Conservation (phyloP, 78 protist species). For the Dictyostelium purpureum region DNA sequence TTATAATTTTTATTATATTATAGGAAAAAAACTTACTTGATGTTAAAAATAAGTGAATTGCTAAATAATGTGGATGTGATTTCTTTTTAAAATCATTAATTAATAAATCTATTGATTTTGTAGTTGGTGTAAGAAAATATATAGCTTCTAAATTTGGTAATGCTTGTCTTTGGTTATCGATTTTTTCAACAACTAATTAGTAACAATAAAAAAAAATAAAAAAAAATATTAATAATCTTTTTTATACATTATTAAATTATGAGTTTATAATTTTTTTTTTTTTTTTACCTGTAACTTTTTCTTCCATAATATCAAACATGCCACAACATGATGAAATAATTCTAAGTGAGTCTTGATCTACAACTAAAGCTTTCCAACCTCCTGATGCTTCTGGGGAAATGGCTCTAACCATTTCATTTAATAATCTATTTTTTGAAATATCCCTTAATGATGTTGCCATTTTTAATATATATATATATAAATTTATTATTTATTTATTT, state of each 20-base stretch:
- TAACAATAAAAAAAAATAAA: not conserved
- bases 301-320: constrained; percentile 89
- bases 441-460: constrained; percentile 58
- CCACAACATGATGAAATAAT: constrained; percentile 82
- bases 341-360: constrained; percentile 64
- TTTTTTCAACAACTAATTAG: constrained; percentile 82
- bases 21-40: constrained; percentile 13
- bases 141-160: constrained; percentile 75
- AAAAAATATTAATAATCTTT: not conserved
- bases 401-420: constrained; percentile 55
- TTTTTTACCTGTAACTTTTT: constrained; percentile 83
- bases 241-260: too few species aligned
- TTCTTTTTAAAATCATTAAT: constrained; percentile 78
- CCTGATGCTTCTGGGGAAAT: constrained; percentile 28
- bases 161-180: constrained; percentile 80
- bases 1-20: not conserved
- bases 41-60: constrained; percentile 76
- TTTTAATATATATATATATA: too few species aligned
- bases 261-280: constrained; percentile 16
- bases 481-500: too few species aligned
- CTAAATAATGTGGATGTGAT: constrained; percentile 46
- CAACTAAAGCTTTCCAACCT: constrained; percentile 81
- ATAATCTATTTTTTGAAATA: constrained; percentile 4
- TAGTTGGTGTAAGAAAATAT: constrained; percentile 85
- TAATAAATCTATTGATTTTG: constrained; percentile 59